A percentile compares a stretch with the other conserved stretches of the same genome.
phyloP scores from a whole-genome alignment of 2,329 filamentous ascomycete species.

The Lachnellula arida region DNA sequence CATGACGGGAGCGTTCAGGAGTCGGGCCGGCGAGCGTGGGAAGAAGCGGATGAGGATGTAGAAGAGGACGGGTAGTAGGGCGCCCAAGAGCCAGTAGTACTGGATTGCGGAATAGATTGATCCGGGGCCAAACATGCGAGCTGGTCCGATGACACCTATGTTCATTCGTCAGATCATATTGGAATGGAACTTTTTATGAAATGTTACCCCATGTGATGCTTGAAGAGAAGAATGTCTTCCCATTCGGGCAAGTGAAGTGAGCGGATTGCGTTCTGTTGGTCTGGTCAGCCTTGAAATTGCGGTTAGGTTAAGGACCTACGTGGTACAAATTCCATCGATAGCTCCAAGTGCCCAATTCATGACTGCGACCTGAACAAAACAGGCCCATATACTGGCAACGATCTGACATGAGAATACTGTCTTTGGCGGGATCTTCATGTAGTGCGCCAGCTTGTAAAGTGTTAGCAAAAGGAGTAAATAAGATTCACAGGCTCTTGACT shows the following conservation, averaged over 20 bases:
- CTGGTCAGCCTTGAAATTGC: not conserved
- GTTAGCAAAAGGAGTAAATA: conserved; percentile 32
- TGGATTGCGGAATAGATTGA: conserved; percentile 60
- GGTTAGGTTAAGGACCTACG: conserved; percentile 33
- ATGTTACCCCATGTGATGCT: conserved; percentile 68
- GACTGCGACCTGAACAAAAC: conserved; percentile 59
- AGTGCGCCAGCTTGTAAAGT: conserved; percentile 56
- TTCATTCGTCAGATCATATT: conserved; percentile 41
- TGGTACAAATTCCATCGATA: conserved; percentile 60
- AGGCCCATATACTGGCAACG: conserved; percentile 49
- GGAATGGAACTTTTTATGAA: conserved; percentile 55
- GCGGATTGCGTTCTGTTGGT: conserved; percentile 45
- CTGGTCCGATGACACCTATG: conserved; percentile 61
- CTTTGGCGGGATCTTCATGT: conserved; percentile 42
- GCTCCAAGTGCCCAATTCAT: conserved; percentile 55
- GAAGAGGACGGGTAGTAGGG: conserved; percentile 55
- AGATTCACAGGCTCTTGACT: conserved; percentile 3
- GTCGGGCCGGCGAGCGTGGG: conserved; percentile 57
- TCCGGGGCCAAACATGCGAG: conserved; percentile 62
- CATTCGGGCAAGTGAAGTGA: conserved; percentile 52
- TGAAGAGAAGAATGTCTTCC: conserved; percentile 60
- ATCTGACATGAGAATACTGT: conserved; percentile 41
- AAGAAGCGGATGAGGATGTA: conserved; percentile 51
- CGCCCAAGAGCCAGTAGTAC: conserved; percentile 71
- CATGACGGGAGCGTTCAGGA: conserved; percentile 46